Base-by-base conservation (phyloP, 257 asterid genomes). In the Rubia yunnanensis region DNA sequence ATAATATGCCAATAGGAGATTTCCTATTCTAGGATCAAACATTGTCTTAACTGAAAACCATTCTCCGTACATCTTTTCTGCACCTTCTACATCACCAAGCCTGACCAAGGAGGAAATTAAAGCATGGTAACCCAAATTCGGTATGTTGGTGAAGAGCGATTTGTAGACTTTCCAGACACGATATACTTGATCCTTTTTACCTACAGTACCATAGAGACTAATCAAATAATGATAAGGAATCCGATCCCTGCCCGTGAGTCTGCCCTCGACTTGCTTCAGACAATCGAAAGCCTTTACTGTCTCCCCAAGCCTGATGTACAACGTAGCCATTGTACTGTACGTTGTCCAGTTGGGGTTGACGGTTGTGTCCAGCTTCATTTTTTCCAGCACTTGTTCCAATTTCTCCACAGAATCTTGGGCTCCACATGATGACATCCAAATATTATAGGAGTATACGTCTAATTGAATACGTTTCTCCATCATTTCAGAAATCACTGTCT, bases 281-380 rank as follows among this genome's bases (percentile, higher is more conserved):
- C 75, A 81, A 39, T 74, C 88, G 49, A 76, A 82, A 28, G 92
- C 96, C 75, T 88, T 94, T 63, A 72, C 83, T 53, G 80, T 11
- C 20, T 78, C 70, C 72, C 84, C 91, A 34, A 69, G 70, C 69
- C 78, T 86, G 41, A 88, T 79, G 65, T 85, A 90, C 77, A 80
- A 44, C 4, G 95, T 74, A 11, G 99, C 95, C 99, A 94, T 77
- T 26, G 97, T 86, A 79, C 96, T 80, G 70, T 73, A 94, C 6
- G 99, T 90, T 57, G 91, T 77, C 99, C 99, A 94, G 66, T 79
- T 86, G 61, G 96, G 92, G 39, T 77, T 79, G 60, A 86, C 71
- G 59, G 74, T 9, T 70, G 79, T 54, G 74, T 86, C 94, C 59
- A 74, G 74, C 78, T 84, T 77, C 96, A 94, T 90, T 61, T 60